phyloP scores from a whole-genome alignment of 1,139 yeast species.

The Geotrichum carabidarum region DNA sequence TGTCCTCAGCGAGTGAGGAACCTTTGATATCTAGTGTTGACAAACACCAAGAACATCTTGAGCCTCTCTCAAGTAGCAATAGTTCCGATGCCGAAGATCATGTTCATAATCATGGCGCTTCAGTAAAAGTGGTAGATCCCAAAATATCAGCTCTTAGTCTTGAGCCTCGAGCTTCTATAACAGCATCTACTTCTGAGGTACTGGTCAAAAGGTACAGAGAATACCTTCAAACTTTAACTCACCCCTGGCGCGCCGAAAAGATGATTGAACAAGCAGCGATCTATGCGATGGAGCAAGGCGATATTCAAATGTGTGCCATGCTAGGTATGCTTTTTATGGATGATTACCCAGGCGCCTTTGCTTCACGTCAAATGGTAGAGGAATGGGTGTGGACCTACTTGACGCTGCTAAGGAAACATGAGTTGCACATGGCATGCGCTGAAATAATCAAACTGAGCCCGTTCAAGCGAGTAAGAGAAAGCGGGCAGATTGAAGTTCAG shows the following conservation, averaged over 20 bases:
- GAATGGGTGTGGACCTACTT: slow-evolving; percentile 60
- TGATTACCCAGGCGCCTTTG: slow-evolving; percentile 36
- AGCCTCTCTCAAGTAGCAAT: not conserved
- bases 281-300: slow-evolving; percentile 60
- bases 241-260: slow-evolving; percentile 49
- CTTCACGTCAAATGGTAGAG: slow-evolving; percentile 33
- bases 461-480: slow-evolving; percentile 42
- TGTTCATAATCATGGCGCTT: not conserved
- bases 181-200: not conserved
- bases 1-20: not conserved
- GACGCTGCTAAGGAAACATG: slow-evolving; percentile 49
- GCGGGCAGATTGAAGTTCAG: slow-evolving; percentile 52
- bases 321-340: slow-evolving; percentile 54
- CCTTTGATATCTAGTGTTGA: too few relatives aligned
- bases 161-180: not conserved
- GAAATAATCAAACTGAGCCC: slow-evolving; percentile 48
- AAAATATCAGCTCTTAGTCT: not conserved
- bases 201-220: slow-evolving; percentile 15
- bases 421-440: slow-evolving; percentile 55
- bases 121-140: not conserved
- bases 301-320: slow-evolving; percentile 57
- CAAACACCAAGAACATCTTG: not conserved
- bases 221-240: slow-evolving; percentile 35
- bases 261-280: slow-evolving; percentile 47
- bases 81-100: not conserved